Evolutionary conservation across 805 yeast genomes (phyloP), one percentile per base, ranked within the genome.

Genomic region (Hanseniaspora occidentalis): DNA sequence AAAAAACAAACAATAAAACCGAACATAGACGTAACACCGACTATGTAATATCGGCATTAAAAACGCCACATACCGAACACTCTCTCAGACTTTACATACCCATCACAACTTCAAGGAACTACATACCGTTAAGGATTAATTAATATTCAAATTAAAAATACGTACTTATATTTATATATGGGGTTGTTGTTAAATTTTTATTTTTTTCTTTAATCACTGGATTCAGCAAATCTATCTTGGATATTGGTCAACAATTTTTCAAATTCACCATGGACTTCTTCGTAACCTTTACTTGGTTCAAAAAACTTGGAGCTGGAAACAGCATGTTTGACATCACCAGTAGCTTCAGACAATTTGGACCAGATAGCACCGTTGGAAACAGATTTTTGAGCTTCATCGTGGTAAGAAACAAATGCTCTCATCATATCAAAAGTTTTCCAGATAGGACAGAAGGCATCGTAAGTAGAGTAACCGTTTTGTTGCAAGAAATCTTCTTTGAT

Each of bases 381-480:
- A 13, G 97, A 95, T 69, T 86, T 88, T 68, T 89, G 97, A 24
- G 99, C 96, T 69, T 92, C 97, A 52, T 89, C 96, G 57, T 84
- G 77, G 66, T 92, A 92, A 26, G 86, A 65, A 44, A 88, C 77
- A 56, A 92, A 92, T 9, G 88, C 80, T 64, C 83, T 86, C 97
- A 92, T 88, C 98, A 92, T 92, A 61, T 84, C 92, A 53, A 75
- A 81, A 36, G 99, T 92, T 73, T 92, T 92, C 98, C 98, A 92
- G 58, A 92, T 84, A 50, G 99, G 99, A 69, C 99, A 92, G 82
- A 86, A 92, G 29, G 95, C 95, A 66, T 92, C 99, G 61, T 92
- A 92, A 35, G 95, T 70, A 36, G 98, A 92, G 69, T 92, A 92
- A 69, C 99, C 99, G 67, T 92, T 92, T 71, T 92, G 99, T 69